A percentile compares a stretch with the other conserved stretches of the same genome.
These are phyloP conservation scores for Ottelia alismoides DNA, from an alignment of 106 monocot species.

Conservation along the genomic window DNA sequence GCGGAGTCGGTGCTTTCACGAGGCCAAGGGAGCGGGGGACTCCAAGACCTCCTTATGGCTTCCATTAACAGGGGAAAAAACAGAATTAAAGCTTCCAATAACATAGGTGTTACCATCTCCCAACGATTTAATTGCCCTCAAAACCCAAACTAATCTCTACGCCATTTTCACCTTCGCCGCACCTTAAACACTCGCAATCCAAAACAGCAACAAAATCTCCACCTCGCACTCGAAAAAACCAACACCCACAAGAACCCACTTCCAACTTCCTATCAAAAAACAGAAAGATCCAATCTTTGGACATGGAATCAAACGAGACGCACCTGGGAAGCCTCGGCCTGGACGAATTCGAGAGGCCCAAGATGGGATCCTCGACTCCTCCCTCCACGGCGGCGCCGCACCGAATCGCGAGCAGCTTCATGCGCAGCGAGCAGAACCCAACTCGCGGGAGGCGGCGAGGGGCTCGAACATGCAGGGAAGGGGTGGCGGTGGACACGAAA, in stretches of 20 bases:
- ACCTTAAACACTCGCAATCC: too few relatives aligned
- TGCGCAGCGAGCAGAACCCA: conserved; percentile 8
- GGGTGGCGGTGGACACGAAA: conserved; percentile 18
- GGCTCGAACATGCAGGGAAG: conserved; percentile 5
- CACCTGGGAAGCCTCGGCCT: conserved; percentile 23
- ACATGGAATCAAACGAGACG: background rate
- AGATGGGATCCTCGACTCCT: conserved; percentile 15
- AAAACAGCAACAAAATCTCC: background rate
- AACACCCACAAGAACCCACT: background rate
- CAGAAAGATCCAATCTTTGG: too few relatives aligned
- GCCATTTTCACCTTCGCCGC: too few relatives aligned
- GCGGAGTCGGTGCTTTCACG: too few relatives aligned
- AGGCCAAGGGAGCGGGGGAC: too few relatives aligned
- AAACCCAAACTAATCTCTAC: too few relatives aligned
- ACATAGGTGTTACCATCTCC: background rate
- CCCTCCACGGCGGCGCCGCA: conserved; percentile 16
- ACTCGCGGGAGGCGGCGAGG: conserved; percentile 11
- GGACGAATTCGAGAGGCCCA: conserved; percentile 15
- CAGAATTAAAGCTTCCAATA: background rate
- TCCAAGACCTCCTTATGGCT: background rate
- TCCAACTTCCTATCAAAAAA: background rate
- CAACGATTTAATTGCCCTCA: background rate
- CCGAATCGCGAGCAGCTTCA: conserved; percentile 8
- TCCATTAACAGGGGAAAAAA: too few relatives aligned
- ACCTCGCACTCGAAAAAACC: background rate